Evolutionary conservation across 2,329 filamentous ascomycete genomes (phyloP).

Genomic region (Paracoccidioides lutzii): DNA sequence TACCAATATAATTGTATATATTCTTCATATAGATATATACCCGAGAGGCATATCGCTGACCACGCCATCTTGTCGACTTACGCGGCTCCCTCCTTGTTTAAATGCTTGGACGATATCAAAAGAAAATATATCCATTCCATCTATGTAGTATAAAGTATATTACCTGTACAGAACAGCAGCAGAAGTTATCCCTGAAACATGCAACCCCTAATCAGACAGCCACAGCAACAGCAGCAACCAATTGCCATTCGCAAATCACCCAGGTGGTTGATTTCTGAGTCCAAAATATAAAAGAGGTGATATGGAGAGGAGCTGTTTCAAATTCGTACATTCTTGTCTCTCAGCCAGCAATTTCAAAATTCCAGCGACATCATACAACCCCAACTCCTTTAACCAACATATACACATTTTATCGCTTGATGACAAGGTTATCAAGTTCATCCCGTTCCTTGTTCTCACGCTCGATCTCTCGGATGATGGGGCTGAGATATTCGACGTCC

Average conservation of each 20-base stretch:
- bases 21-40: not conserved
- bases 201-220: not conserved
- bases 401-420: conserved; percentile 26
- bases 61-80: no score
- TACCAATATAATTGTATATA: not conserved
- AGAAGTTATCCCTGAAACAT: not conserved
- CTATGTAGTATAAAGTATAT: conserved; percentile 1
- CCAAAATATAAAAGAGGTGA: not conserved
- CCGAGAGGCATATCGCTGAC: no score
- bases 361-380: not conserved
- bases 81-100: not conserved
- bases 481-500: conserved; percentile 54
- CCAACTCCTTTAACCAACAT: not conserved
- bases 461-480: conserved; percentile 57
- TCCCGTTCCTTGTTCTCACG: conserved; percentile 52
- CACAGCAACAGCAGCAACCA: not conserved
- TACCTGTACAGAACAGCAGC: conserved; percentile 1
- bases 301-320: not conserved
- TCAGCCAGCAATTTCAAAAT: not conserved
- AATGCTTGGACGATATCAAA: conserved; percentile 3
- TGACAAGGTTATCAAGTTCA: conserved; percentile 54
- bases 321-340: not conserved
- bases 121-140: conserved; percentile 12
- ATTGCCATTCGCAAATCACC: not conserved
- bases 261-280: not conserved